Base-by-base conservation (phyloP, 192 early-diverging fungal genomes). In the Entophlyctis helioformis region DNA sequence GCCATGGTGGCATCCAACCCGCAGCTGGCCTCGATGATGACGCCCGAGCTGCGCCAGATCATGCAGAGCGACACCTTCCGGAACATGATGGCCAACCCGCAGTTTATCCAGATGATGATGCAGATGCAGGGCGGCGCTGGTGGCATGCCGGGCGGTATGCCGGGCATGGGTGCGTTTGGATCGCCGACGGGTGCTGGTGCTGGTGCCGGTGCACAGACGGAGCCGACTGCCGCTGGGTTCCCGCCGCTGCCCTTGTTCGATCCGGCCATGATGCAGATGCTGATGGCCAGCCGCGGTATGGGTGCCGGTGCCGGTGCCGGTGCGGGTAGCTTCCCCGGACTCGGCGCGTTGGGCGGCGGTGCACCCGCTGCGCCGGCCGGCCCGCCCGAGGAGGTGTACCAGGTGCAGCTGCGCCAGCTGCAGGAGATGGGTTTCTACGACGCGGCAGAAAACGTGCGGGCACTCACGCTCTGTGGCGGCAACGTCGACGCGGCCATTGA, bases 361-460 rank as follows among this genome's bases (percentile, higher is more conserved):
- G 34, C n/a, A 3, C 18, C 13, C 15, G 43, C 58, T 22, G 23
- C 49, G 4, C 60, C 64, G n/a, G 20, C 47, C 5, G 43, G 57
- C 23, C 57, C 66, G 13, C 72, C 72, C 13, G 72, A 75, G 46
- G 68, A 72, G 35, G 47, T 61, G 6, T 75, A 64, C 38, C 52
- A 57, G 31, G 57, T 49, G 10, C 87, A 95, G 66, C 71, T 94
- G 39, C 81, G 84, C 12, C 81, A 81, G 46, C 59, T 97, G 28
- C 80, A 87, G 53, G 96, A 98, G 23, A 98, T 98, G 96, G 96
- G 96, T 16, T 90, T 98, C 59, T 86, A 66, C 58, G 82, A 92
- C 58, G 82, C 82, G 1, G 65, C 74, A 23, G 81, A 86, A 63
- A 98, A 98, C 54, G 85, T 98, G 48, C 72, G 87, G 32, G 93